Evolutionary conservation across 148 eudicot genomes (phyloP).

Genomic region (Beta vulgaris): DNA sequence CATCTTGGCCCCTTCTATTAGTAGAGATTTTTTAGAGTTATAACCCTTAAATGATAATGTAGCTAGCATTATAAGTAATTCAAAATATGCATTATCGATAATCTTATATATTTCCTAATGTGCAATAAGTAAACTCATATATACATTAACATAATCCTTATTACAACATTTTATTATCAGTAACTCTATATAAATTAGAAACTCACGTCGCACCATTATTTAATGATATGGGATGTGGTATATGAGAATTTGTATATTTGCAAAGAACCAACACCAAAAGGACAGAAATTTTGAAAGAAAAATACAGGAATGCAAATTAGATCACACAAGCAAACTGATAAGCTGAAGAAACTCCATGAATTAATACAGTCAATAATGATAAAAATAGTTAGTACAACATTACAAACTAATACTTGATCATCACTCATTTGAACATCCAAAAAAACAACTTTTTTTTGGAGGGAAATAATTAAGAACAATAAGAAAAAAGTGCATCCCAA

Average conservation of each 20-base stretch:
- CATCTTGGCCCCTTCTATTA: background rate
- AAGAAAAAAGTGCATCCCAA: conserved; percentile 63
- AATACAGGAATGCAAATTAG: background rate
- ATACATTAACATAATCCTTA: too few relatives aligned
- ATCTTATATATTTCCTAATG: too few relatives aligned
- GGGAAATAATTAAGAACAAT: conserved; percentile 19
- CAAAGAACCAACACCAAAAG: conserved; percentile 3
- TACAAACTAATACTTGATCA: conserved; percentile 1
- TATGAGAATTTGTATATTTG: too few relatives aligned
- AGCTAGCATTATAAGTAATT: too few relatives aligned
- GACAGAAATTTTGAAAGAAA: conserved; percentile 10
- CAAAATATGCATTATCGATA: too few relatives aligned
- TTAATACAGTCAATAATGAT: conserved; percentile 12
- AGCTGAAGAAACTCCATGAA: conserved; percentile 6
- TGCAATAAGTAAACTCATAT: too few relatives aligned
- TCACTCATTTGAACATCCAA: conserved; percentile 17
- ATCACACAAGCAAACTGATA: conserved; percentile 3
- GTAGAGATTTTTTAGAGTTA: too few relatives aligned
- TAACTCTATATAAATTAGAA: too few relatives aligned
- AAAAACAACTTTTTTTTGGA: background rate
- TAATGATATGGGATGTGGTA: too few relatives aligned
- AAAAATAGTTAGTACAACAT: conserved; percentile 9
- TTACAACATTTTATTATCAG: too few relatives aligned
- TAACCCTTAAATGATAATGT: too few relatives aligned
- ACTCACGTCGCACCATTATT: too few relatives aligned